Evolutionary conservation across 192 early-diverging fungal species (phyloP), one percentile per base, ranked within the genome.

Genomic region (Backusella sp.): DNA sequence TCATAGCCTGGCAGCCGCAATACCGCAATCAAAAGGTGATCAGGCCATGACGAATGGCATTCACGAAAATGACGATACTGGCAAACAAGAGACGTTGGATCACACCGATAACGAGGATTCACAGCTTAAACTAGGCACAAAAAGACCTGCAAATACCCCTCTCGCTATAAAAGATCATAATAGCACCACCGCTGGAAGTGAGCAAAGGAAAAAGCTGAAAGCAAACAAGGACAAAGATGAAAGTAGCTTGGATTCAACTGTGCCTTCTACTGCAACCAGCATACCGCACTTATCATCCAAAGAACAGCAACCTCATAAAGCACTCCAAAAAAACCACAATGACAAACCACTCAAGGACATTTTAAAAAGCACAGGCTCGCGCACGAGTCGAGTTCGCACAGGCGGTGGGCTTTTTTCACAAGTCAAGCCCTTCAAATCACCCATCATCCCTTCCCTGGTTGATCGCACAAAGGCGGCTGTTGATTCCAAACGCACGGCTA

Each of bases 351-450:
- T 35, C 28, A 32, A 68, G 32, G 66, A 35, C 66, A 68, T 68
- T 68, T 3, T 32, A 11, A 23, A 39, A 69, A 69, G 36, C 34
- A 35, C 34, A 12, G 35, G 35, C 12, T 35, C 34, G 0, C 35
- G 11, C 17, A 34, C 3, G 4, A 30, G 12, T 44, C 70, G 23
- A 32, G 19, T 19, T 17, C 15, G 39, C 46, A 49, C 14, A 2
- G 15, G 15, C 6, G 17, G 11, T 1, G 68, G 21, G 0, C 35
- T 28, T 42, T 42, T 6, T 28, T 2, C 28, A 12, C 39, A 74
- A n/a, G 34, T 35, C 21, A 79, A 79, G 19, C 77, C 77, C 0
- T 79, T 79, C 35, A 79, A 70, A 39, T 79, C 77, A 15, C 77
- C 77, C 30, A 62, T 70, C 15, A 73, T 79, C 7, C 23, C 73